Conservation (phyloP, 1,284 basidiomycete genomes). For the Gomphus bonarii region DNA sequence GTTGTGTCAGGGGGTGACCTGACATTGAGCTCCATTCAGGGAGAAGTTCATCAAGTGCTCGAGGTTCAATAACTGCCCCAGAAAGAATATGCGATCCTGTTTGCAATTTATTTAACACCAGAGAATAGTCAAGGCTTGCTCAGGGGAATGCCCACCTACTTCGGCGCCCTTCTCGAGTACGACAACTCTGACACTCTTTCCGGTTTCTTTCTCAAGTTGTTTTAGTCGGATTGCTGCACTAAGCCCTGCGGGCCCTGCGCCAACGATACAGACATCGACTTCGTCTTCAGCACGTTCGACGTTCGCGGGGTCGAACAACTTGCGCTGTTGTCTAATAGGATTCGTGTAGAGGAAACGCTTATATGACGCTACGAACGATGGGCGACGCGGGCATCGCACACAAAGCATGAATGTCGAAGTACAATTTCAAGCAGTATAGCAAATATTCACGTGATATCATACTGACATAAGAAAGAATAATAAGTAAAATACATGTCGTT, state of each 20-base stretch:
- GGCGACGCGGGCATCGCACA: neutral
- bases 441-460: too few species aligned
- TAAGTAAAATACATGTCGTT: too few species aligned
- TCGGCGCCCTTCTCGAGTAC: constrained; percentile 94
- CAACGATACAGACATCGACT: constrained; percentile 96
- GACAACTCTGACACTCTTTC: constrained; percentile 81
- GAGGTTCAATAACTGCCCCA: constrained; percentile 91
- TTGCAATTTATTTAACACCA: neutral
- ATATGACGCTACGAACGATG: neutral
- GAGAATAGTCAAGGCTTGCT: neutral
- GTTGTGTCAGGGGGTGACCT: constrained; percentile 65
- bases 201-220: constrained; percentile 79
- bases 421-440: neutral
- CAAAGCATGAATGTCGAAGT: neutral
- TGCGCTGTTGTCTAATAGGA: constrained; percentile 20
- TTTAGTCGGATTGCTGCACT: constrained; percentile 95
- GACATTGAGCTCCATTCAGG: constrained; percentile 69
- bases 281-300: constrained; percentile 79
- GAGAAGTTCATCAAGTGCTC: constrained; percentile 85
- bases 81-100: constrained; percentile 92
- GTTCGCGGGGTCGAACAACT: constrained; percentile 34
- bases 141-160: constrained; percentile 54
- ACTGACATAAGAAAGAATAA: too few species aligned
- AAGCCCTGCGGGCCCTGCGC: constrained; percentile 90
- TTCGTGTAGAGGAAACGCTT: constrained; percentile 21